phyloP scores from a whole-genome alignment of 1,139 yeast species.

The Candida tetrigidarum region DNA sequence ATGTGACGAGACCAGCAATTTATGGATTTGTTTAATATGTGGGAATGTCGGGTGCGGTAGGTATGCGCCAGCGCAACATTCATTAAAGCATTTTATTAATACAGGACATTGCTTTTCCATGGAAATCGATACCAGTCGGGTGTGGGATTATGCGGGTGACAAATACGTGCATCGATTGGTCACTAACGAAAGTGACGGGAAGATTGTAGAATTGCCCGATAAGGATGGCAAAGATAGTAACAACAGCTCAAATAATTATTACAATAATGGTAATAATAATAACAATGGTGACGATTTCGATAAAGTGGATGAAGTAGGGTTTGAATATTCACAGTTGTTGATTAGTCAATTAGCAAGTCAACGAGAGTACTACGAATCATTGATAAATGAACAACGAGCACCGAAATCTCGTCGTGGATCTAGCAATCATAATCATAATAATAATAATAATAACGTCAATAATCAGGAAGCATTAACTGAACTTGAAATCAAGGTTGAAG shows the following conservation, averaged over 20 bases:
- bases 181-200: constrained; percentile 86
- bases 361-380: constrained; percentile 77
- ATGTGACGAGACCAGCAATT: constrained; percentile 33
- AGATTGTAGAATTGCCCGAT: constrained; percentile 70
- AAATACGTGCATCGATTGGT: constrained; percentile 86
- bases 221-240: constrained; percentile 22
- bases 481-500: constrained; percentile 40
- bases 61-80: constrained; percentile 81
- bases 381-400: constrained; percentile 46
- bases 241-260: constrained; percentile 6
- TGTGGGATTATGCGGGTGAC: constrained; percentile 96
- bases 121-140: constrained; percentile 85
- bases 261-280: constrained; percentile 11
- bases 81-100: constrained; percentile 74
- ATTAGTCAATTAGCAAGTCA: constrained; percentile 89
- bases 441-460: neutral
- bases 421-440: constrained; percentile 7
- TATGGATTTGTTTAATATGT: constrained; percentile 52
- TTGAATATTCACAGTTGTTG: constrained; percentile 80
- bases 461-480: constrained; percentile 21
- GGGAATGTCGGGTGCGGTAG: constrained; percentile 58
- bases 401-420: constrained; percentile 27
- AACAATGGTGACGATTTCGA: constrained; percentile 19
- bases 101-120: constrained; percentile 92
- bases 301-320: constrained; percentile 58